These are phyloP conservation scores for Grosmannia clavigera DNA, from an alignment of 2,329 filamentous ascomycete species.

Conservation along the genomic window DNA sequence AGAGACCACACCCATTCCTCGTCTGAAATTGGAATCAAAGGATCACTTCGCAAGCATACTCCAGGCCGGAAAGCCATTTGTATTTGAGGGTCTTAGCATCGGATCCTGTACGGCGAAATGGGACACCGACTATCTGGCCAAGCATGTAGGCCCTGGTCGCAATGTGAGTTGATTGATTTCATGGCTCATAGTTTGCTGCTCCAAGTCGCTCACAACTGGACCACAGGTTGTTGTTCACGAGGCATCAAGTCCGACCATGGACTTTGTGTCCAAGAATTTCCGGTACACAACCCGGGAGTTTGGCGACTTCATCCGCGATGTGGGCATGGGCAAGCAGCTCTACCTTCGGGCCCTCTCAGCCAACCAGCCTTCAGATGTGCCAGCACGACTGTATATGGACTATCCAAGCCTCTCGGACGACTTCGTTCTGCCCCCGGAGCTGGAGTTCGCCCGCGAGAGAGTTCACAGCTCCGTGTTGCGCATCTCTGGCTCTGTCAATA, in stretches of 20 bases:
- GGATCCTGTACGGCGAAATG: constrained; percentile 56
- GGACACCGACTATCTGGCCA: constrained; percentile 55
- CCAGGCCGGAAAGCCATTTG: constrained; percentile 42
- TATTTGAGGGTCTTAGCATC: constrained; percentile 54
- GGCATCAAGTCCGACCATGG: constrained; percentile 53
- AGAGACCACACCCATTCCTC: constrained; percentile 26
- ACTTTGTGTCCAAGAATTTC: constrained; percentile 78
- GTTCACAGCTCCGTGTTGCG: constrained; percentile 68
- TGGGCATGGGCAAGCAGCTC: constrained; percentile 45
- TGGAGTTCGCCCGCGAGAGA: constrained; percentile 46
- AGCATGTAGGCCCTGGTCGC: constrained; percentile 46
- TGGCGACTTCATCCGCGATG: constrained; percentile 50
- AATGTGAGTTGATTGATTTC: constrained; percentile 30
- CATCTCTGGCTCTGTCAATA: constrained; percentile 66
- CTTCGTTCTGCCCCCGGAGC: constrained; percentile 53
- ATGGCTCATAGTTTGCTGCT: too few species aligned
- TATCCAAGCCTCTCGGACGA: constrained; percentile 58
- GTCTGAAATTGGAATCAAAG: constrained; percentile 36
- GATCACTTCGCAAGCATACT: constrained; percentile 50
- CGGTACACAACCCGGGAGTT: constrained; percentile 58
- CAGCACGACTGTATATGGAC: constrained; percentile 58
- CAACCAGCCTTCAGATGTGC: constrained; percentile 52
- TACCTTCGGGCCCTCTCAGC: constrained; percentile 72
- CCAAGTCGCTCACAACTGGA: background rate
- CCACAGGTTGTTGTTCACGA: constrained; percentile 63